Conservation (phyloP, 495 filamentous ascomycete genomes). For the Xylaria cubensis region DNA sequence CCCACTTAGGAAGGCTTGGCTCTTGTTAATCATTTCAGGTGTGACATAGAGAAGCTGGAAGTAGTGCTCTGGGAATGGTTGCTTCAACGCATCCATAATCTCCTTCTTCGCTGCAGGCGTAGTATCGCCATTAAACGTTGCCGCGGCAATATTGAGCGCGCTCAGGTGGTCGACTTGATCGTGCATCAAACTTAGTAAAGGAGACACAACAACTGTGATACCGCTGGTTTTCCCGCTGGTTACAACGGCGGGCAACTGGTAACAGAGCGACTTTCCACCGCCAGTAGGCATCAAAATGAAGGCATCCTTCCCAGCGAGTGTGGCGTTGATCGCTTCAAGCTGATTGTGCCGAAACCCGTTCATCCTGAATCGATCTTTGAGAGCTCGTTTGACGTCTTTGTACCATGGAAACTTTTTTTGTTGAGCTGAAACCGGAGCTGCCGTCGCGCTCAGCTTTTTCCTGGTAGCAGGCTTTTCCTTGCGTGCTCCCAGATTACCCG, state of each 20-base stretch:
- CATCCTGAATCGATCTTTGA: constrained; percentile 83
- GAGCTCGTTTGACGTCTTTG: constrained; percentile 74
- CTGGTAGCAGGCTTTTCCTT: constrained; percentile 39
- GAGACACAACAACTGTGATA: constrained; percentile 93
- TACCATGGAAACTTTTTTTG: constrained; percentile 75
- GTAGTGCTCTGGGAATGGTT: constrained; percentile 66
- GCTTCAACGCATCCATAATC: constrained; percentile 66
- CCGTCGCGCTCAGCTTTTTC: constrained; percentile 34
- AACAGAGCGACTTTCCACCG: constrained; percentile 95
- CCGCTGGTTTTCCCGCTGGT: constrained; percentile 79
- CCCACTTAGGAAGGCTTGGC: constrained; percentile 62
- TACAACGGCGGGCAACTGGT: constrained; percentile 91
- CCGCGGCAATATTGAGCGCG: constrained; percentile 77
- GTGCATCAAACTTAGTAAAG: constrained; percentile 92
- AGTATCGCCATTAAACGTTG: constrained; percentile 78
- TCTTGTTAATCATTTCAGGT: constrained; percentile 94
- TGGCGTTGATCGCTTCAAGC: constrained; percentile 93
- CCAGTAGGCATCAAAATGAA: constrained; percentile 98
- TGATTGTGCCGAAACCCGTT: constrained; percentile 89
- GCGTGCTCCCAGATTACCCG: constrained; percentile 44
- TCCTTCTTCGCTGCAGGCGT: constrained; percentile 57
- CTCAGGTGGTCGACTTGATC: constrained; percentile 88
- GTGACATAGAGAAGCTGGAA: constrained; percentile 93
- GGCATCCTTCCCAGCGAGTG: constrained; percentile 81
- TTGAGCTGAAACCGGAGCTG: constrained; percentile 42